phyloP scores from a whole-genome alignment of 176 grass and related monocot genomes.

The Olyra latifolia region DNA sequence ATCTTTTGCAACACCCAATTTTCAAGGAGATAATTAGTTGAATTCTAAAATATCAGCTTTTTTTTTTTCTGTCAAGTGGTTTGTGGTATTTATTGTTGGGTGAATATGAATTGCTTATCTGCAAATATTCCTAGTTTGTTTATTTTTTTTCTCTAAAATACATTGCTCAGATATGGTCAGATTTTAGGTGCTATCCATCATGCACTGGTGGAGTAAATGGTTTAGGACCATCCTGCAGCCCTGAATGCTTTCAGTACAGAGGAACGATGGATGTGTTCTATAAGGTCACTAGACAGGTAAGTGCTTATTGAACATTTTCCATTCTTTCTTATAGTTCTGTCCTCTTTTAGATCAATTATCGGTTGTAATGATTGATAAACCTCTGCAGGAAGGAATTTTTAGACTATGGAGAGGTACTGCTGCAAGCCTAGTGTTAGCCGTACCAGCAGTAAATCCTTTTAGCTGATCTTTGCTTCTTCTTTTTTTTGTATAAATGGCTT shows the following conservation, averaged over 20 bases:
- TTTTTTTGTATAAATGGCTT: background rate
- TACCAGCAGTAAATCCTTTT: constrained; percentile 77
- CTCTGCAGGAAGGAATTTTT: constrained; percentile 74
- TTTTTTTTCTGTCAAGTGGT: background rate
- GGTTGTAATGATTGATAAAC: constrained; percentile 9
- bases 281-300: constrained; percentile 82
- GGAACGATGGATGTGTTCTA: constrained; percentile 89
- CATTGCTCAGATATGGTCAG: constrained; percentile 79
- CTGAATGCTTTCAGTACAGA: constrained; percentile 77
- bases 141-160: constrained; percentile 53
- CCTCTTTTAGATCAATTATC: constrained; percentile 16
- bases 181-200: constrained; percentile 82
- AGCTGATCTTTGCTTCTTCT: background rate
- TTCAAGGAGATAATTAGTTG: background rate
- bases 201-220: constrained; percentile 63
- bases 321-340: background rate
- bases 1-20: background rate
- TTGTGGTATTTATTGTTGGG: background rate
- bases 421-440: constrained; percentile 76
- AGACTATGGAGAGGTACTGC: constrained; percentile 92
- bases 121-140: constrained; percentile 21
- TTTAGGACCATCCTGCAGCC: constrained; percentile 54
- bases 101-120: background rate
- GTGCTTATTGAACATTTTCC: constrained; percentile 16
- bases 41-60: background rate